Percentiles rank a stretch among this genome's conserved stretches.
Conservation (phyloP, 768 basidiomycete genomes). For the Fomitopsis serialis region DNA sequence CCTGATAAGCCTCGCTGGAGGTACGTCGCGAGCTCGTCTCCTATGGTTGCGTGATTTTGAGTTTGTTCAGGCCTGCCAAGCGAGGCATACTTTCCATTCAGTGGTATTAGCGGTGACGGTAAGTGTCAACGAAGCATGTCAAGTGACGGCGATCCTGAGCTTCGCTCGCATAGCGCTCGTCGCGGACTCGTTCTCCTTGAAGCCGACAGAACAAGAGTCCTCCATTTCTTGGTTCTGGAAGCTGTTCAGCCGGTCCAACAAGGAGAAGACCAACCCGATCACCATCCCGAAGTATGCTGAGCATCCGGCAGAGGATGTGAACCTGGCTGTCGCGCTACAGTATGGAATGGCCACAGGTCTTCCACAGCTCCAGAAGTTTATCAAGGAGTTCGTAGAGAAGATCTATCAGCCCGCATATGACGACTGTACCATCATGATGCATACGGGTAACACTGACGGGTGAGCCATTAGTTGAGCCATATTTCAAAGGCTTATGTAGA, state of each 20-base stretch:
- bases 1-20: conserved; percentile 63
- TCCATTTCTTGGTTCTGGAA: conserved; percentile 56
- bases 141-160: background rate
- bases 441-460: conserved; percentile 71
- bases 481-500: background rate
- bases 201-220: conserved; percentile 15
- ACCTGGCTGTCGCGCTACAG: conserved; percentile 64
- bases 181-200: conserved; percentile 44
- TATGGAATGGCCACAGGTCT: conserved; percentile 55
- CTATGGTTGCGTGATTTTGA: background rate
- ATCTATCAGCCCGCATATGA: conserved; percentile 56
- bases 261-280: conserved; percentile 42
- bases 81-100: conserved; percentile 68
- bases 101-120: conserved; percentile 49
- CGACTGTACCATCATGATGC: conserved; percentile 51
- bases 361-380: conserved; percentile 48
- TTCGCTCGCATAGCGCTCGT: conserved; percentile 28
- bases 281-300: conserved; percentile 58
- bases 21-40: conserved; percentile 28
- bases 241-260: conserved; percentile 34
- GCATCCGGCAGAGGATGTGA: conserved; percentile 39
- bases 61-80: conserved; percentile 49
- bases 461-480: conserved; percentile 8
- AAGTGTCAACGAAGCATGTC: conserved; percentile 1
- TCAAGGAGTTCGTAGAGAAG: conserved; percentile 49